A percentile compares a stretch with the other conserved stretches of the same genome.
These are phyloP conservation scores for Chloropicon primus DNA, from an alignment of 139 green algal species.

Conservation along the genomic window DNA sequence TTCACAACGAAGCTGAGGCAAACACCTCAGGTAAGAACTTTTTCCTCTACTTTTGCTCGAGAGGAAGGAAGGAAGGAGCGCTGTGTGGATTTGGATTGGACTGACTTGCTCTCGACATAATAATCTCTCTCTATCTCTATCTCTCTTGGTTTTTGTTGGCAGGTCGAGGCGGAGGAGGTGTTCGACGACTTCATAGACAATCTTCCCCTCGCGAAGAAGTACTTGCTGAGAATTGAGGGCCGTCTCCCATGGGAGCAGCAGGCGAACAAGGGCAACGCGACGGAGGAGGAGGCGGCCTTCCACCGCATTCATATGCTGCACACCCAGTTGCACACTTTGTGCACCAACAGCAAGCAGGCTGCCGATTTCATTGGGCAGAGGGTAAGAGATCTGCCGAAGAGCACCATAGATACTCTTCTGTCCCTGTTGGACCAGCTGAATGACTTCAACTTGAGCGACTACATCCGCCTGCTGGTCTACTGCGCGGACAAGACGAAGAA, in stretches of 20 bases:
- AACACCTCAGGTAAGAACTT: background rate
- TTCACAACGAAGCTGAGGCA: background rate
- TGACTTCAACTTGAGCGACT: background rate
- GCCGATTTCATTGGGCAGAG: background rate
- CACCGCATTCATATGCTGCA: background rate
- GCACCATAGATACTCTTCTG: background rate
- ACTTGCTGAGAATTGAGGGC: background rate
- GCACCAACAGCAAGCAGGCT: background rate
- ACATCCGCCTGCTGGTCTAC: background rate
- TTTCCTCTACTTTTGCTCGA: no score
- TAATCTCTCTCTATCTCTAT: no score
- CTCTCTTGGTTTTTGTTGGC: no score
- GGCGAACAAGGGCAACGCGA: background rate
- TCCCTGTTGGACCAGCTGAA: background rate
- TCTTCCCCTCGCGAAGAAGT: background rate
- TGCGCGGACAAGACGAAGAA: background rate
- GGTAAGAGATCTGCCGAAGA: background rate
- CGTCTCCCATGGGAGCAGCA: background rate
- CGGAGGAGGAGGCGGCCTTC: background rate
- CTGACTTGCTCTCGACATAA: no score
- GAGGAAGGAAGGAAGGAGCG: no score
- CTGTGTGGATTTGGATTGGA: no score
- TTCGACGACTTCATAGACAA: background rate
- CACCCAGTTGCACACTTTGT: background rate
- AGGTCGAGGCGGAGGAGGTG: background rate